Conservation (phyloP, 768 basidiomycete species). For the Suillus sp. region DNA sequence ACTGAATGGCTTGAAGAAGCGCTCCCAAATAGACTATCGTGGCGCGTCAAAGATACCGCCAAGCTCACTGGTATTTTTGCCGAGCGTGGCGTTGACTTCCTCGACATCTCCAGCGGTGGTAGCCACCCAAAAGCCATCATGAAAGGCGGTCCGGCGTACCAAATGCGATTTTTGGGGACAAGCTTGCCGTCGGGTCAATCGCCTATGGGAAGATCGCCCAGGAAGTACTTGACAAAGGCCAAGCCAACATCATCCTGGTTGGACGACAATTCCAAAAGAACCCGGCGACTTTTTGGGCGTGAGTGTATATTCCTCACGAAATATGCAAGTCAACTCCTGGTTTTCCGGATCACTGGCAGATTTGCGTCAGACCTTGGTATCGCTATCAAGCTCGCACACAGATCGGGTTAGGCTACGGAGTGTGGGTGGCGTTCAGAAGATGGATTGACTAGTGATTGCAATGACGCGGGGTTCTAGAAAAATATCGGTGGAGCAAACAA, state of each 20-base stretch:
- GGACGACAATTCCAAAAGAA: slow-evolving; percentile 63
- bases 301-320: slow-evolving; percentile 14
- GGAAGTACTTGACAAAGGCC: slow-evolving; percentile 42
- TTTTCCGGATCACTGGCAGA: neutral
- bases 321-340: neutral
- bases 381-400: slow-evolving; percentile 45
- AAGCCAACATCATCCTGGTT: slow-evolving; percentile 50
- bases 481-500: neutral
- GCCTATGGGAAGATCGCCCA: slow-evolving; percentile 44
- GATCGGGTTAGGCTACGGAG: slow-evolving; percentile 55
- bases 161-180: slow-evolving; percentile 54
- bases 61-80: slow-evolving; percentile 58
- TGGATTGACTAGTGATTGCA: slow-evolving; percentile 13
- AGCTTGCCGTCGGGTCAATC: slow-evolving; percentile 34
- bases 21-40: slow-evolving; percentile 59
- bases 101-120: slow-evolving; percentile 73
- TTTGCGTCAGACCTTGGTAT: slow-evolving; percentile 62
- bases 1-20: slow-evolving; percentile 71
- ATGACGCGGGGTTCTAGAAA: neutral
- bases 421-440: slow-evolving; percentile 23
- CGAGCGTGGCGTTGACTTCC: slow-evolving; percentile 70
- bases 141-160: slow-evolving; percentile 35
- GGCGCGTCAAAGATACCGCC: slow-evolving; percentile 70
- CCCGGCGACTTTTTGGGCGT: slow-evolving; percentile 47
- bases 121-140: slow-evolving; percentile 42